Percentiles rank a stretch among this genome's conserved stretches.
These are phyloP conservation scores for Amanita exitialis DNA, from an alignment of 768 basidiomycete genomes.

Conservation along the genomic window DNA sequence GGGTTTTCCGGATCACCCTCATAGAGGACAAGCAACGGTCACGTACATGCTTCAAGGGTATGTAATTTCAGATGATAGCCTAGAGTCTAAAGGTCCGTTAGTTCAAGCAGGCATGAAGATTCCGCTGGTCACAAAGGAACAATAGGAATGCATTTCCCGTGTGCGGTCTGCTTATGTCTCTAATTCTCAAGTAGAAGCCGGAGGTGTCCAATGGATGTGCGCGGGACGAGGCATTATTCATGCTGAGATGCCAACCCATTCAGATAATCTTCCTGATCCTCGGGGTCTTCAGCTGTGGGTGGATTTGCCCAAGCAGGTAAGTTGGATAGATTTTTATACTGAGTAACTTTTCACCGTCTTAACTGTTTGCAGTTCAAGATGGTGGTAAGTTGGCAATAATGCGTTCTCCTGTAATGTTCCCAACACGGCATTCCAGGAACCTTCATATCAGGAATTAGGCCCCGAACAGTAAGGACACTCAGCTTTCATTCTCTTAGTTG, in stretches of 20 bases:
- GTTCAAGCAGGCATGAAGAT: slow-evolving; percentile 80
- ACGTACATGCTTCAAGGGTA: slow-evolving; percentile 87
- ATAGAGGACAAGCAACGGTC: slow-evolving; percentile 80
- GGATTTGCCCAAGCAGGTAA: slow-evolving; percentile 63
- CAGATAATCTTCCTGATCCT: slow-evolving; percentile 54
- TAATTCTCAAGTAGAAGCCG: slow-evolving; percentile 30
- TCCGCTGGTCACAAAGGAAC: slow-evolving; percentile 78
- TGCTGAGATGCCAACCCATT: slow-evolving; percentile 84
- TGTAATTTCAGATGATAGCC: slow-evolving; percentile 1
- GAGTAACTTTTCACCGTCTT: slow-evolving; percentile 11
- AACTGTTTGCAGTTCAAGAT: slow-evolving; percentile 56
- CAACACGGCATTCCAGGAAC: slow-evolving; percentile 33
- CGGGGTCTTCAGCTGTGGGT: slow-evolving; percentile 85
- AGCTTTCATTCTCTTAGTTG: background rate
- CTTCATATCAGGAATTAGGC: slow-evolving; percentile 75
- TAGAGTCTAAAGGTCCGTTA: slow-evolving; percentile 10
- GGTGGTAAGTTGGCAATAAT: slow-evolving; percentile 30
- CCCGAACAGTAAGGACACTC: slow-evolving; percentile 40
- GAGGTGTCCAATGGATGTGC: slow-evolving; percentile 96
- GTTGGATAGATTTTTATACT: slow-evolving; percentile 9
- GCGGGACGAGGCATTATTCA: slow-evolving; percentile 76
- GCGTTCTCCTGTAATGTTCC: background rate
- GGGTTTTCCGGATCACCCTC: slow-evolving; percentile 92
- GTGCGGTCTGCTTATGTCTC: background rate
- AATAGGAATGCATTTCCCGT: slow-evolving; percentile 28